Percentiles rank a stretch among this genome's conserved stretches.
These are phyloP conservation scores for Lathyrus sativus DNA, from an alignment of 306 rosid species.

Conservation along the genomic window DNA sequence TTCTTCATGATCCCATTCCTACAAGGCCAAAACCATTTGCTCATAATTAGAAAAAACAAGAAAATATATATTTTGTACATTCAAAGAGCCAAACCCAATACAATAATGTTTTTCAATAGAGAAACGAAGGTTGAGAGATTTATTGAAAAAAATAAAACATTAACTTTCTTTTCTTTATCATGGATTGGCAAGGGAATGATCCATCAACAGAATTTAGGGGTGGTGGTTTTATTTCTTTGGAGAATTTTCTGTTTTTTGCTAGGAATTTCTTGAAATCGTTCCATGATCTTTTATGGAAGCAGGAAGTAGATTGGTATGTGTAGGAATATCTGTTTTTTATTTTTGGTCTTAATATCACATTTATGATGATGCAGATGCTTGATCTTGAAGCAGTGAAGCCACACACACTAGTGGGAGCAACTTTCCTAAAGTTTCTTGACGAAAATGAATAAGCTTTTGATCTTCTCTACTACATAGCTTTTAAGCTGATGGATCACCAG, in stretches of 20 bases:
- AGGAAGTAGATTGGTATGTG: slow-evolving; percentile 87
- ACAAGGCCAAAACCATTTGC: too few relatives aligned
- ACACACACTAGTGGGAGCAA: slow-evolving; percentile 85
- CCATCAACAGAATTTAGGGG: slow-evolving; percentile 99
- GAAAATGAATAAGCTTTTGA: slow-evolving; percentile 92
- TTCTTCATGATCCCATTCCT: too few relatives aligned
- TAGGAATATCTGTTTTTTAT: slow-evolving; percentile 99
- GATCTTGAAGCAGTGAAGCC: slow-evolving; percentile 99
- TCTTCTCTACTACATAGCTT: slow-evolving; percentile 89
- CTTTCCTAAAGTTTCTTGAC: slow-evolving; percentile 83
- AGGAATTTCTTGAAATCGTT: slow-evolving; percentile 88
- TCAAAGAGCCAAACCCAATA: too few relatives aligned
- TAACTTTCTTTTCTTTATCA: too few relatives aligned
- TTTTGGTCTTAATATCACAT: slow-evolving; percentile 97
- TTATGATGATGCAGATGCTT: slow-evolving; percentile 96
- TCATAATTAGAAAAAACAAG: too few relatives aligned
- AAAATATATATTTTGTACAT: too few relatives aligned
- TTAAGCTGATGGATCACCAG: slow-evolving; percentile 96
- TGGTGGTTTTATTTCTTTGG: slow-evolving; percentile 98
- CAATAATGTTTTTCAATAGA: too few relatives aligned
- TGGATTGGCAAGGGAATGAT: slow-evolving; percentile 99
- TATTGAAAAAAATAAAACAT: too few relatives aligned
- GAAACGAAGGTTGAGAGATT: too few relatives aligned
- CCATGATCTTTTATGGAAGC: slow-evolving; percentile 92
- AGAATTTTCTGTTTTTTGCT: slow-evolving; percentile 88